phyloP scores from a whole-genome alignment of 495 filamentous ascomycete species.

The Aspergillus olivimuriae region DNA sequence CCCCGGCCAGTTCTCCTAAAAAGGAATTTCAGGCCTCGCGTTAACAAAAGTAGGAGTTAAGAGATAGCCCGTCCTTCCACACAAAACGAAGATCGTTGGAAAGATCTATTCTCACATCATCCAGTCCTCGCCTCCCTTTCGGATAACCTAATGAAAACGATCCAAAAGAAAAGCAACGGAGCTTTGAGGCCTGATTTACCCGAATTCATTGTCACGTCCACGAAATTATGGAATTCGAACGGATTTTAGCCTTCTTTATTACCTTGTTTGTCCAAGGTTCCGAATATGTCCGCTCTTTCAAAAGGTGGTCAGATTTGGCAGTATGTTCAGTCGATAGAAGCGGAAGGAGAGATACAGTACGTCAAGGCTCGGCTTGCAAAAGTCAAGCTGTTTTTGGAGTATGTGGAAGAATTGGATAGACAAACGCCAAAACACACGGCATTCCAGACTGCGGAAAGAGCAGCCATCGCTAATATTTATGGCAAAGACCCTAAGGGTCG shows the following conservation, averaged over 20 bases:
- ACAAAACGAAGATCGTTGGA: conserved; percentile 7
- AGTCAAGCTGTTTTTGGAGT: conserved; percentile 1
- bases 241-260: conserved; percentile 1
- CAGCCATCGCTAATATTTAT: neutral
- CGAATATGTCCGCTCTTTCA: neutral
- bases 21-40: conserved; percentile 1
- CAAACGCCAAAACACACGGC: neutral
- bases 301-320: neutral
- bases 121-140: conserved; percentile 7
- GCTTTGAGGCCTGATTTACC: conserved; percentile 9
- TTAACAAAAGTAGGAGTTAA: neutral
- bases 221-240: conserved; percentile 6
- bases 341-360: neutral
- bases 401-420: neutral
- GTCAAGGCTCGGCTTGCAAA: neutral
- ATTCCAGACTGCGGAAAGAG: neutral
- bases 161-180: conserved; percentile 8
- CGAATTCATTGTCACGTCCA: conserved; percentile 9
- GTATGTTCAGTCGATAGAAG: neutral
- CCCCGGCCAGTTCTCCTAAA: neutral
- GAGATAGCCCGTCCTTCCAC: conserved; percentile 1
- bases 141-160: conserved; percentile 6
- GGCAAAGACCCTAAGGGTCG: neutral
- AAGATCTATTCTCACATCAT: conserved; percentile 10
- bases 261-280: neutral